Evolutionary conservation across 305 asterid genomes (phyloP).

Genomic region (Plantago rigida): DNA sequence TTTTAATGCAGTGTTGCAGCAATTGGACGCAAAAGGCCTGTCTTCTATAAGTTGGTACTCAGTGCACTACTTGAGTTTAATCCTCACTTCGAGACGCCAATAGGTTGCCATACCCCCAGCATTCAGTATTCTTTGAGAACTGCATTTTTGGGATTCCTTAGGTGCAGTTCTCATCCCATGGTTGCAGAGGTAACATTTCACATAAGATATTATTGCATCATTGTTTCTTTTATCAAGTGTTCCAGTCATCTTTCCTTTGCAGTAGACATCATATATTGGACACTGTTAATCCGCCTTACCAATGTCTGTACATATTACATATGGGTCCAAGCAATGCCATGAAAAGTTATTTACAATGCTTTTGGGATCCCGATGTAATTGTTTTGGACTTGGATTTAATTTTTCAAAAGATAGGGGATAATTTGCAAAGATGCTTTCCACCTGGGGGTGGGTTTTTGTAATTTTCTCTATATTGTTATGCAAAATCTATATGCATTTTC

Average conservation of each 20-base stretch:
- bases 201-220: conserved; percentile 21
- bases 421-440: too few species aligned
- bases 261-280: neutral
- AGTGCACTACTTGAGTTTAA: conserved; percentile 63
- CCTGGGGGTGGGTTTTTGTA: too few species aligned
- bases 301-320: too few species aligned
- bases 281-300: too few species aligned
- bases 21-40: conserved; percentile 75
- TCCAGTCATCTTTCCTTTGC: conserved; percentile 14
- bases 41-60: conserved; percentile 55
- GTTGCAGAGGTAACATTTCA: conserved; percentile 59
- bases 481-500: neutral
- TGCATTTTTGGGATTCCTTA: conserved; percentile 83
- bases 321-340: too few species aligned
- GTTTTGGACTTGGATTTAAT: too few species aligned
- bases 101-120: conserved; percentile 66
- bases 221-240: conserved; percentile 17
- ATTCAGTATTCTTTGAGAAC: conserved; percentile 83
- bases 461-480: neutral
- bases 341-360: too few species aligned
- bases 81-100: conserved; percentile 49
- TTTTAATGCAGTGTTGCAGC: conserved; percentile 67
- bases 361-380: too few species aligned
- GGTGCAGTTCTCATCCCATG: conserved; percentile 61
- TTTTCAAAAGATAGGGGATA: too few species aligned